A percentile compares a stretch with the other conserved stretches of the same genome.
phyloP scores from a whole-genome alignment of 257 asterid species.

The Craterostigma plantagineum region DNA sequence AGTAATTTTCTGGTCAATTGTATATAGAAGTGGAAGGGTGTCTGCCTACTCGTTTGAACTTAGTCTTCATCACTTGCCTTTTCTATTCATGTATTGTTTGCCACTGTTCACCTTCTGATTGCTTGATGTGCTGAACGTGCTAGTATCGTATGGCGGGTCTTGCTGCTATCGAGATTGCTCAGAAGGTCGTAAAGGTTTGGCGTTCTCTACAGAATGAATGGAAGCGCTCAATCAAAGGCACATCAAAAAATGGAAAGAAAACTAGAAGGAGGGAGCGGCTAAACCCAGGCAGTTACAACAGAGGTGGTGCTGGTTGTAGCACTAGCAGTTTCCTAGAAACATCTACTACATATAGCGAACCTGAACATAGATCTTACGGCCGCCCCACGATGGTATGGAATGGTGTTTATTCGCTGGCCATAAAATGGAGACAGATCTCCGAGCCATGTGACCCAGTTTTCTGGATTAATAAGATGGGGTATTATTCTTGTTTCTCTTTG shows the following conservation, averaged over 20 bases:
- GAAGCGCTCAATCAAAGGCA: slow-evolving; percentile 65
- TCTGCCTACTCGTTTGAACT: too few species aligned
- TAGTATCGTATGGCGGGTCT: slow-evolving; percentile 99
- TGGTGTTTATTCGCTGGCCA: slow-evolving; percentile 64
- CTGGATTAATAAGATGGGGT: slow-evolving; percentile 94
- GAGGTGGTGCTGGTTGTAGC: slow-evolving; percentile 99
- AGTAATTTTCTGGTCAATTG: too few species aligned
- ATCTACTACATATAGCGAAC: slow-evolving; percentile 24
- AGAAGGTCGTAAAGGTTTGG: slow-evolving; percentile 83
- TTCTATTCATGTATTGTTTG: slow-evolving; percentile 4
- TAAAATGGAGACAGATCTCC: slow-evolving; percentile 97
- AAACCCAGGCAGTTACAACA: slow-evolving; percentile 57
- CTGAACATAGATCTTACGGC: slow-evolving; percentile 53
- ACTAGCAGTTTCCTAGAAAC: slow-evolving; percentile 63
- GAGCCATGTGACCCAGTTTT: slow-evolving; percentile 96
- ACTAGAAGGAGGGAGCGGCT: slow-evolving; percentile 53
- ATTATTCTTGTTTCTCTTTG: slow-evolving; percentile 10
- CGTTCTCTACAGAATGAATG: slow-evolving; percentile 74
- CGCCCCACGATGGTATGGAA: slow-evolving; percentile 80
- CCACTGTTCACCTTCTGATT: slow-evolving; percentile 8
- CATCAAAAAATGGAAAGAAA: slow-evolving; percentile 54
- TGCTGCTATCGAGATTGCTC: slow-evolving; percentile 96
- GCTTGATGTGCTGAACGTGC: slow-evolving; percentile 12
- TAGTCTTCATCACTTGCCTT: neutral
- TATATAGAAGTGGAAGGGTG: too few species aligned